Conservation (phyloP, 768 basidiomycete genomes). For the Pisolithus orientalis region DNA sequence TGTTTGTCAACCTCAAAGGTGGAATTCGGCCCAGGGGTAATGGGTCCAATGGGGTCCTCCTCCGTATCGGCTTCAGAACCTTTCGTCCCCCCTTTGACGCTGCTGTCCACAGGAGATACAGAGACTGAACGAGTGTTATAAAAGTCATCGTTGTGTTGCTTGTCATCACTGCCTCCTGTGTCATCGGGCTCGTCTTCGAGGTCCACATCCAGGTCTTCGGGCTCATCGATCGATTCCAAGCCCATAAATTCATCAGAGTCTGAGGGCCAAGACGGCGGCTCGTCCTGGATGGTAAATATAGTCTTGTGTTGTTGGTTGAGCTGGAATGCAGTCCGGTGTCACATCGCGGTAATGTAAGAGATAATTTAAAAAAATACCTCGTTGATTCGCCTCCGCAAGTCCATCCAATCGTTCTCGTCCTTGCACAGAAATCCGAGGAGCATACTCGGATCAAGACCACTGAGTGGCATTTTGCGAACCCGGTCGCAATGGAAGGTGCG, state of each 20-base stretch:
- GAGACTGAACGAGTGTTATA: slow-evolving; percentile 48
- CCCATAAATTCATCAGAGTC: slow-evolving; percentile 71
- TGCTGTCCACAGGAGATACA: slow-evolving; percentile 36
- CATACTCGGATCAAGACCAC: slow-evolving; percentile 94
- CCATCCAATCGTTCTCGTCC: slow-evolving; percentile 80
- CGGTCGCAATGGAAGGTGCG: slow-evolving; percentile 96
- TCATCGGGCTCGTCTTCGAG: slow-evolving; percentile 40
- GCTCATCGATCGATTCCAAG: slow-evolving; percentile 77
- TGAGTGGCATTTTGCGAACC: slow-evolving; percentile 89
- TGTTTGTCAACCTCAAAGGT: slow-evolving; percentile 19
- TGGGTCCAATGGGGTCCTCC: slow-evolving; percentile 64
- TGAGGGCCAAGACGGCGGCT: slow-evolving; percentile 76
- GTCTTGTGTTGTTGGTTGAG: slow-evolving; percentile 48
- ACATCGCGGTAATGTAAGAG: not conserved
- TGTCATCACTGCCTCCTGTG: slow-evolving; percentile 19
- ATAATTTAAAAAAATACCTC: slow-evolving; percentile 43
- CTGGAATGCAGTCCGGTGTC: slow-evolving; percentile 6
- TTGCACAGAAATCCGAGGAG: slow-evolving; percentile 86
- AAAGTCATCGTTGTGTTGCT: slow-evolving; percentile 33
- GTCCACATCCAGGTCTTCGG: slow-evolving; percentile 62
- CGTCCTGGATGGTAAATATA: slow-evolving; percentile 84
- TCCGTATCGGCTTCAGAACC: slow-evolving; percentile 62
- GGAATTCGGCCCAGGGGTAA: slow-evolving; percentile 56
- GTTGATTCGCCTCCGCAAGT: slow-evolving; percentile 64
- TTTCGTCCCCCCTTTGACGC: slow-evolving; percentile 32